These are phyloP conservation scores for Sordaria brevicollis DNA, from an alignment of 495 filamentous ascomycete genomes.

Conservation along the genomic window DNA sequence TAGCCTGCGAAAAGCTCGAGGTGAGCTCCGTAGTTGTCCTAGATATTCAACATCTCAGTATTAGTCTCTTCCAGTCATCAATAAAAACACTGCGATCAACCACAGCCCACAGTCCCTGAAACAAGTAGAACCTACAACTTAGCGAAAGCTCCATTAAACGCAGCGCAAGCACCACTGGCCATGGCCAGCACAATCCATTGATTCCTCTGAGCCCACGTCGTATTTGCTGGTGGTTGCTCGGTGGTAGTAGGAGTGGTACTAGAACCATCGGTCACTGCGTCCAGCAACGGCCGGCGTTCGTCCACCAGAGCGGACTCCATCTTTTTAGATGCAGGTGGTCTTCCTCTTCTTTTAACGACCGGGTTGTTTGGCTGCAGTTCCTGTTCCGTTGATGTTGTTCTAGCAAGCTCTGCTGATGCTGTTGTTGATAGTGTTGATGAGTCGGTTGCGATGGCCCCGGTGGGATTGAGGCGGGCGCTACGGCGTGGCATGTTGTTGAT, in stretches of 20 bases:
- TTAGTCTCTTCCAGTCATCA: background rate
- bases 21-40: constrained; percentile 85
- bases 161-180: constrained; percentile 80
- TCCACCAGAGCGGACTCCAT: constrained; percentile 1
- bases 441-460: background rate
- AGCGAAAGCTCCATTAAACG: constrained; percentile 91
- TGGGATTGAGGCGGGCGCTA: background rate
- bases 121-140: constrained; percentile 59
- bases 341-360: background rate
- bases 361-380: background rate
- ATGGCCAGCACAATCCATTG: constrained; percentile 77
- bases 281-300: constrained; percentile 12
- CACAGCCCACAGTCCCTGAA: background rate
- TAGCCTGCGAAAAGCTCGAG: constrained; percentile 49
- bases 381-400: background rate
- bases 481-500: background rate
- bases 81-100: background rate
- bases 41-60: background rate
- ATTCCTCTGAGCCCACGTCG: constrained; percentile 30
- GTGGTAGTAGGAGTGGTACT: background rate
- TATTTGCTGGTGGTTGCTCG: background rate
- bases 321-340: background rate
- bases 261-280: background rate
- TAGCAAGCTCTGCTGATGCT: background rate
- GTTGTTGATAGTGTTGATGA: background rate